These are phyloP conservation scores for Sordariomycetes sp. DNA, from an alignment of 2,329 filamentous ascomycete genomes.

Conservation along the genomic window DNA sequence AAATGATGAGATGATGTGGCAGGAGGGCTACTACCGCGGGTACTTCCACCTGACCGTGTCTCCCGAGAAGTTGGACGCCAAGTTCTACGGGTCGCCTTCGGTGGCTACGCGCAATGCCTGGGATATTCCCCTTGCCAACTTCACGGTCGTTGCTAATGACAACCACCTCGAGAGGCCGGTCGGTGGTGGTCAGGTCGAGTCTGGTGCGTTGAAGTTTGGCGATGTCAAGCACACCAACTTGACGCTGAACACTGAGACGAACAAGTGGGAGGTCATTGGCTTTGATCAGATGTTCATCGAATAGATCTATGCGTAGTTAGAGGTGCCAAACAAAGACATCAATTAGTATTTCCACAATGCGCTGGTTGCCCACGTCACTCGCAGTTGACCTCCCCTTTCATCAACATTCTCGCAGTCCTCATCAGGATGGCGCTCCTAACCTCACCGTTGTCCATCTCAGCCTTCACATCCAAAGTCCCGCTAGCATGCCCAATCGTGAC, in stretches of 20 bases:
- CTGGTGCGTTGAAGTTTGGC: slow-evolving; percentile 44
- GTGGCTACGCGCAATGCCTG: slow-evolving; percentile 49
- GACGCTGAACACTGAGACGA: slow-evolving; percentile 26
- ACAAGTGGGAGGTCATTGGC: slow-evolving; percentile 13
- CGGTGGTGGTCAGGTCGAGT: slow-evolving; percentile 34
- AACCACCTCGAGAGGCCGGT: slow-evolving; percentile 43
- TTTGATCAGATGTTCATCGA: slow-evolving; percentile 13
- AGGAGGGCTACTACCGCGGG: slow-evolving; percentile 64
- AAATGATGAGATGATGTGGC: slow-evolving; percentile 63
- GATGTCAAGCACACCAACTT: slow-evolving; percentile 37
- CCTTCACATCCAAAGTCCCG: slow-evolving; percentile 35
- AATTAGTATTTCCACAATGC: too few relatives aligned
- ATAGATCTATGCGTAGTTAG: too few relatives aligned
- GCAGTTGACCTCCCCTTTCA: slow-evolving; percentile 41
- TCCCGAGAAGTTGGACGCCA: slow-evolving; percentile 48
- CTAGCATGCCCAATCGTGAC: slow-evolving; percentile 37
- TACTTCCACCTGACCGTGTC: slow-evolving; percentile 58
- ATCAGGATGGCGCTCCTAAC: slow-evolving; percentile 34
- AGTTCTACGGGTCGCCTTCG: slow-evolving; percentile 53
- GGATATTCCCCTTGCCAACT: slow-evolving; percentile 61
- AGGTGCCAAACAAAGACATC: too few relatives aligned
- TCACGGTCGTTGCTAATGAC: slow-evolving; percentile 53
- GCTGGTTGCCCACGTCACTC: too few relatives aligned
- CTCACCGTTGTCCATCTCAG: slow-evolving; percentile 24
- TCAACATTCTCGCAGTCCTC: slow-evolving; percentile 37